Evolutionary conservation across 345 rosid genomes (phyloP), one percentile per base, ranked within the genome.

Genomic region (Jatropha curcas): DNA sequence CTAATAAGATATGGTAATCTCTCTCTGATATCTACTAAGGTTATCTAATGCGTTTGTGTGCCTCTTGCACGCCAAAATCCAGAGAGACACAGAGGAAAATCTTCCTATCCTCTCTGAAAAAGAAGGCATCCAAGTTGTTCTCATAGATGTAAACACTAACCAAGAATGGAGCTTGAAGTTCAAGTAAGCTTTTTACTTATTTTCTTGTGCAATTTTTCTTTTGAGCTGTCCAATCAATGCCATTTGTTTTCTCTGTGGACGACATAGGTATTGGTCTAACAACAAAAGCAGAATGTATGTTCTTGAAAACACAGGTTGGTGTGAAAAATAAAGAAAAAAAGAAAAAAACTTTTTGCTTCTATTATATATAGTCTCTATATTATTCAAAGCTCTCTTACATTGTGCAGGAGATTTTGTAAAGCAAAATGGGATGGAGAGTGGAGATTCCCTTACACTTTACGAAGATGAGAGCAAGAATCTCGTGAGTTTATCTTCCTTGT

Each of bases 261-360:
- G 33, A 65, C 68, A n/a, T 77, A 94, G 98, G 88, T 94, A 68
- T 77, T 94, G 98, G 98, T 58, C 79, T 45, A 94, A 89, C 68
- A 90, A 89, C 76, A 88, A 84, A 53, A 94, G 98, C 75, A 85
- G 97, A 60, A 94, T 94, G 97, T 94, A 92, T 76, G 86, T 94
- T 72, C 86, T 92, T 16, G 95, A 92, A 76, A 86, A 90, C 74
- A 84, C 97, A 77, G 92, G 98, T 90, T n/a, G n/a, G 67, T 5
- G 70, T 65, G 16, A n/a, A 72, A 48, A n/a, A 10, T 35, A 30
- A 13, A 9, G 43, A 62, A 14, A 16, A 17, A 31, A 30, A 13
- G 6, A 51, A 62, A 14, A 16, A 17, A 31, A 60, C 17, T 43
- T 13, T 52, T 25, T 57, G 28, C 35, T 67, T 27, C 19, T 9